A percentile compares a stretch with the other conserved stretches of the same genome.
phyloP scores from a whole-genome alignment of 139 green algal species.

The Chlorella sp. region DNA sequence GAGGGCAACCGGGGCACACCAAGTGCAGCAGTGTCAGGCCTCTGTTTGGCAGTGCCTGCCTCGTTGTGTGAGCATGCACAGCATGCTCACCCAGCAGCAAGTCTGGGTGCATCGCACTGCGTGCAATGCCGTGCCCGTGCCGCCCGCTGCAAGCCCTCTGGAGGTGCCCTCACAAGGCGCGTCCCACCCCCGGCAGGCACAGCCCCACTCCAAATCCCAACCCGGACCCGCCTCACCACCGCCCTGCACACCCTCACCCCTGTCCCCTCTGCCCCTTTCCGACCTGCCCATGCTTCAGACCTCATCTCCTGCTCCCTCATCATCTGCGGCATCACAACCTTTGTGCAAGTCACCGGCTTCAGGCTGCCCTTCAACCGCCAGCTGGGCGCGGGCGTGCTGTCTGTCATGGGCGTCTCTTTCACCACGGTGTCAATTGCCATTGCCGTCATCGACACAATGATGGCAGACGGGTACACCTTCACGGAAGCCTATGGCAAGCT shows the following conservation, averaged over 20 bases:
- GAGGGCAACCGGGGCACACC: too few relatives aligned
- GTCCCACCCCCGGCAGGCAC: too few relatives aligned
- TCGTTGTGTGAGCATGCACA: too few relatives aligned
- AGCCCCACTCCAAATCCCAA: too few relatives aligned
- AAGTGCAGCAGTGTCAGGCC: too few relatives aligned
- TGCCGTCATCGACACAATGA: background rate
- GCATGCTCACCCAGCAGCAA: too few relatives aligned
- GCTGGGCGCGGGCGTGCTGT: conserved; percentile 59
- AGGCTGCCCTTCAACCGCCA: conserved; percentile 26
- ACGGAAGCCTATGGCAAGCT: conserved; percentile 4
- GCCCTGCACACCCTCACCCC: background rate
- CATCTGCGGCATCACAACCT: conserved; percentile 63
- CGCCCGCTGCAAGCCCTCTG: too few relatives aligned
- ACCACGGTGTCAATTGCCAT: conserved; percentile 31
- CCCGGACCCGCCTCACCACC: too few relatives aligned
- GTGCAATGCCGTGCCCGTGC: too few relatives aligned
- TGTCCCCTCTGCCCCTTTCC: background rate
- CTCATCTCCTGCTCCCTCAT: conserved; percentile 50
- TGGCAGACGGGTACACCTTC: background rate
- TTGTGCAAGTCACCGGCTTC: conserved; percentile 5
- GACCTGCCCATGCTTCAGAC: conserved; percentile 27
- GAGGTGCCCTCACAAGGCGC: too few relatives aligned
- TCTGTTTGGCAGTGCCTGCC: too few relatives aligned
- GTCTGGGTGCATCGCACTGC: too few relatives aligned
- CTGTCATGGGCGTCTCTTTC: conserved; percentile 60